Conservation (phyloP, 2,329 filamentous ascomycete genomes). For the Epichloe scottii region DNA sequence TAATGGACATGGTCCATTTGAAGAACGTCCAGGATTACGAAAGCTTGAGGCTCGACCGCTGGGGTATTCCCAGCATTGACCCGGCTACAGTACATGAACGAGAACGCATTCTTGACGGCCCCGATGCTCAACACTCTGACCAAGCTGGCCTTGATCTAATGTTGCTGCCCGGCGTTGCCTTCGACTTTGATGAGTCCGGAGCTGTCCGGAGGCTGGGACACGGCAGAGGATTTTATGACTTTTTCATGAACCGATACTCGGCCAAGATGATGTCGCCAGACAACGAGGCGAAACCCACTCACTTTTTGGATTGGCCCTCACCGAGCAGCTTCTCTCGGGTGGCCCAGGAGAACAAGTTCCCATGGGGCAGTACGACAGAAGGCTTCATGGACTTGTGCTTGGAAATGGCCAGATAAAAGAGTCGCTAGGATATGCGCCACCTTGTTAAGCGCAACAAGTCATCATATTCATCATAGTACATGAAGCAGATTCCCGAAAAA, state of each 20-base stretch:
- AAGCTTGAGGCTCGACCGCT: conserved; percentile 62
- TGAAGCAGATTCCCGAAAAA: background rate
- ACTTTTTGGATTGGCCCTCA: conserved; percentile 68
- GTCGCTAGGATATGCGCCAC: conserved; percentile 4
- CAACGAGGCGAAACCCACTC: conserved; percentile 25
- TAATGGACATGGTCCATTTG: conserved; percentile 94
- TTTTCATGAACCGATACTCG: conserved; percentile 67
- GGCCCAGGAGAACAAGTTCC: conserved; percentile 53
- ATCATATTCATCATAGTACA: too few species aligned
- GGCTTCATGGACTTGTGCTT: conserved; percentile 63
- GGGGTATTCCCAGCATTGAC: conserved; percentile 87
- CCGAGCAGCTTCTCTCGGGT: conserved; percentile 64
- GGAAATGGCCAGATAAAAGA: conserved; percentile 50
- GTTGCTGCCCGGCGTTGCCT: conserved; percentile 85
- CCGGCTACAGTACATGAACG: conserved; percentile 50
- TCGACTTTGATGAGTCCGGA: conserved; percentile 50
- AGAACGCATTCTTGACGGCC: conserved; percentile 60
- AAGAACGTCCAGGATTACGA: conserved; percentile 65
- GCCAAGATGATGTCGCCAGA: conserved; percentile 28
- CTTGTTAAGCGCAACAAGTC: too few species aligned
- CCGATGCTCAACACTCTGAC: conserved; percentile 30
- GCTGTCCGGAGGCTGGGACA: conserved; percentile 71
- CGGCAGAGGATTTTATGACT: conserved; percentile 95
- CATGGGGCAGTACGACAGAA: conserved; percentile 63
- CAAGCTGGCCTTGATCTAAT: conserved; percentile 62